Conservation (phyloP, 2,329 filamentous ascomycete species). For the Zymoseptoria crescenta region DNA sequence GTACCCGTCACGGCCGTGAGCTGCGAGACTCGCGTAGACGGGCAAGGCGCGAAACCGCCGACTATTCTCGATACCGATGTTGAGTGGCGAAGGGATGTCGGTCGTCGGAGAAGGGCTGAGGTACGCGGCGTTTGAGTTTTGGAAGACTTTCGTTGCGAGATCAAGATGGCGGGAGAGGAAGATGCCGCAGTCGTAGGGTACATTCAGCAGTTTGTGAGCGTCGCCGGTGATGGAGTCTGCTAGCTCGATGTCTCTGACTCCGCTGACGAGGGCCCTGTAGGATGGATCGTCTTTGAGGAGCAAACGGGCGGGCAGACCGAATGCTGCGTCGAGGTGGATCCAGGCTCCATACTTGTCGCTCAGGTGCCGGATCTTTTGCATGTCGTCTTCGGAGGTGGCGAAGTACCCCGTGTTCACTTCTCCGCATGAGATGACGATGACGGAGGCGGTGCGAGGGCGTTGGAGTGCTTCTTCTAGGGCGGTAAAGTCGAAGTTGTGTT, state of each 20-base stretch:
- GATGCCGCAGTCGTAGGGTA: constrained; percentile 88
- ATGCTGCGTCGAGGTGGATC: constrained; percentile 89
- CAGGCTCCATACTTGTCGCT: constrained; percentile 70
- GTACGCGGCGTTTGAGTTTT: constrained; percentile 81
- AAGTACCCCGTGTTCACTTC: constrained; percentile 89
- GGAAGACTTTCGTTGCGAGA: constrained; percentile 58
- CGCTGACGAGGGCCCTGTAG: constrained; percentile 47
- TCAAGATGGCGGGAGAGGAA: constrained; percentile 65
- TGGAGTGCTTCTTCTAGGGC: constrained; percentile 55
- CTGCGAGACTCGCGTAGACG: constrained; percentile 70
- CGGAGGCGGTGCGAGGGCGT: constrained; percentile 48
- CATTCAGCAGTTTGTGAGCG: constrained; percentile 86
- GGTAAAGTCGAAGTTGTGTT: constrained; percentile 63
- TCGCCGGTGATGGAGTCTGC: constrained; percentile 84
- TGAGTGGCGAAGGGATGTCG: constrained; percentile 68
- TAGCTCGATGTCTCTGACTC: constrained; percentile 61
- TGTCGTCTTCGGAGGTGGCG: constrained; percentile 55
- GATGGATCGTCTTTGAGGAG: constrained; percentile 47
- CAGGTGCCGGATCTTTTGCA: constrained; percentile 55
- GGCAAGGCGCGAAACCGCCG: constrained; percentile 85
- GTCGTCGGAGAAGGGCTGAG: constrained; percentile 42
- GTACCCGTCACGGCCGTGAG: constrained; percentile 65
- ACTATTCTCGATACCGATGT: constrained; percentile 85
- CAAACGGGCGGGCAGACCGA: constrained; percentile 71
- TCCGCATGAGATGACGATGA: constrained; percentile 73